Evolutionary conservation across 2,329 filamentous ascomycete species (phyloP).

Genomic region (Atkinsonella hypoxylon): DNA sequence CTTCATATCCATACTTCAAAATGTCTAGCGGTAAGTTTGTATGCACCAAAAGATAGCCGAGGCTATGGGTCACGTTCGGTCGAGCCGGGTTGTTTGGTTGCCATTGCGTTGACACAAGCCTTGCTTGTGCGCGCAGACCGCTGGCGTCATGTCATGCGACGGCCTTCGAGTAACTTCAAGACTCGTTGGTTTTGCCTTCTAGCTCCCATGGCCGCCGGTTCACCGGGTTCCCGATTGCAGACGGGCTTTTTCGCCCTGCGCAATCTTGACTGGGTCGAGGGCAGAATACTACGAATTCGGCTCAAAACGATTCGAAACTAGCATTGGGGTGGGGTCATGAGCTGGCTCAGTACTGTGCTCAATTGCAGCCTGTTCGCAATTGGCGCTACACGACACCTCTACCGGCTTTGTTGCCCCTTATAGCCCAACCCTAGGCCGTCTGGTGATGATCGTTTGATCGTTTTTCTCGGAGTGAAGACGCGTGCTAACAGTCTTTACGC

Average conservation of each 20-base stretch:
- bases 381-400: neutral
- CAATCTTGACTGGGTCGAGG: neutral
- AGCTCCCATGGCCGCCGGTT: neutral
- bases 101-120: conserved; percentile 12
- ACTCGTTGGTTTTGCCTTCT: neutral
- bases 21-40: conserved; percentile 34
- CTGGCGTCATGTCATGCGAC: neutral
- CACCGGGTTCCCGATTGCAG: neutral
- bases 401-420: too few species aligned
- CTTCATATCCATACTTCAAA: conserved; percentile 18
- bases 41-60: neutral
- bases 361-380: too few species aligned
- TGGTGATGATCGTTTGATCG: too few species aligned
- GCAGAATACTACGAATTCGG: neutral
- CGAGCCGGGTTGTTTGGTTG: conserved; percentile 5
- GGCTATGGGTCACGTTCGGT: neutral
- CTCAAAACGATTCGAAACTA: neutral
- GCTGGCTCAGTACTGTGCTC: too few species aligned
- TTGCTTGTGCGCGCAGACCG: neutral
- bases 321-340: too few species aligned
- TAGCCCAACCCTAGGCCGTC: too few species aligned
- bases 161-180: neutral
- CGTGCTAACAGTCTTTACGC: neutral
- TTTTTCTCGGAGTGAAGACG: neutral
- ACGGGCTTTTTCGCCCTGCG: conserved; percentile 1